Evolutionary conservation across 2,329 filamentous ascomycete genomes (phyloP).

Genomic region (Exophiala oligosperma): DNA sequence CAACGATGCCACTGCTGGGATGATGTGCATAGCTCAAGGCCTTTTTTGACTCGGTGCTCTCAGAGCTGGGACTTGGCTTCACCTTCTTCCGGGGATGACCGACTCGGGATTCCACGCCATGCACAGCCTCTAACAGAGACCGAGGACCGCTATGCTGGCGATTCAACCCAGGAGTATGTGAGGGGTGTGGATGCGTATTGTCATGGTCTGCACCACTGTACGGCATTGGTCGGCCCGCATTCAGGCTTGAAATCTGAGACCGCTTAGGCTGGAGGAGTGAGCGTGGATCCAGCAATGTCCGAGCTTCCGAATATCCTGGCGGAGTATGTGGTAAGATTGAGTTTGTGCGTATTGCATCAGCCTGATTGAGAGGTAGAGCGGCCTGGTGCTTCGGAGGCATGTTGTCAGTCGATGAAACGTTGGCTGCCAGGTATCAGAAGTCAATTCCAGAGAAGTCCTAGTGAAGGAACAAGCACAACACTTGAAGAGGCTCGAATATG

Average conservation of each 20-base stretch:
- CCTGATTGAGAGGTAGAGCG: neutral
- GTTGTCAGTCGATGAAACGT: neutral
- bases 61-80: conserved; percentile 45
- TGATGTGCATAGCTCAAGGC: conserved; percentile 34
- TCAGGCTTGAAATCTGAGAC: neutral
- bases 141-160: conserved; percentile 22
- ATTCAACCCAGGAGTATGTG: neutral
- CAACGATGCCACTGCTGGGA: conserved; percentile 58
- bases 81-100: conserved; percentile 64
- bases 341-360: neutral
- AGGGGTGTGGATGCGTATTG: neutral
- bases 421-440: too few relatives aligned
- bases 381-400: neutral
- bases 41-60: conserved; percentile 28
- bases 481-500: neutral
- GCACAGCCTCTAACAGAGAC: conserved; percentile 71
- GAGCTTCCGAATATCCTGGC: neutral
- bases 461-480: too few relatives aligned
- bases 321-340: neutral
- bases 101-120: conserved; percentile 70
- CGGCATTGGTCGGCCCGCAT: neutral
- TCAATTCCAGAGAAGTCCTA: too few relatives aligned
- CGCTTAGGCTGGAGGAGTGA: neutral
- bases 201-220: neutral
- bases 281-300: neutral